Conservation (phyloP, 225 moss, liverwort and hornwort genomes). For the Marchantia polymorpha region DNA sequence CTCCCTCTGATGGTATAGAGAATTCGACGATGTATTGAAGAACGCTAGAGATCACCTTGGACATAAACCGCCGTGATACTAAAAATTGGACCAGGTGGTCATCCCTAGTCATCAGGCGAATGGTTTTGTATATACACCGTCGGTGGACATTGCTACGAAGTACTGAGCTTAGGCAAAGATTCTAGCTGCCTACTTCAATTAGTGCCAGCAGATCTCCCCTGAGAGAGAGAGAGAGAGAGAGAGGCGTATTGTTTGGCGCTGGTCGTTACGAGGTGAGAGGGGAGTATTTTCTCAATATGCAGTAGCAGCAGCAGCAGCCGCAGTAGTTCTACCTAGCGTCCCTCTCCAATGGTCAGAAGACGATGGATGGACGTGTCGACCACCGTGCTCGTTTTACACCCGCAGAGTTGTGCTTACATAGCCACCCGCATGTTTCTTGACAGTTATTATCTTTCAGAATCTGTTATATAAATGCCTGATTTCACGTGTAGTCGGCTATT, state of each 20-base stretch:
- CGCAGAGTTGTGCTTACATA: slow-evolving; percentile 16
- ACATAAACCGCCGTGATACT: too few species aligned
- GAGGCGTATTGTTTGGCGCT: not conserved
- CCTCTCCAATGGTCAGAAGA: not conserved
- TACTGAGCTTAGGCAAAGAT: not conserved
- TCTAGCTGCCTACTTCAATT: not conserved
- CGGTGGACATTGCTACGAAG: not conserved
- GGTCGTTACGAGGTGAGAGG: not conserved
- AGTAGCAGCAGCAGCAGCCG: not conserved
- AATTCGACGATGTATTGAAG: too few species aligned
- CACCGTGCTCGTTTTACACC: not conserved
- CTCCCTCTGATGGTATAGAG: too few species aligned
- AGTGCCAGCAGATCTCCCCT: not conserved
- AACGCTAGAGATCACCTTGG: too few species aligned
- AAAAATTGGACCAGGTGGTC: too few species aligned
- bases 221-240: not conserved
- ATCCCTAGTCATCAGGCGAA: not conserved
- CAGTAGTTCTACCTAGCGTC: not conserved
- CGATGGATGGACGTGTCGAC: not conserved
- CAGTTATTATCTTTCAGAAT: not conserved
- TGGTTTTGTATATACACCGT: not conserved
- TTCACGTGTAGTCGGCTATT: too few species aligned
- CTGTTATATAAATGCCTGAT: not conserved
- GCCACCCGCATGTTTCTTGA: slow-evolving; percentile 17
- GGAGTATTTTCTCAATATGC: not conserved